Conservation (phyloP, 208 protist species). For the Strigomonas culicis region DNA sequence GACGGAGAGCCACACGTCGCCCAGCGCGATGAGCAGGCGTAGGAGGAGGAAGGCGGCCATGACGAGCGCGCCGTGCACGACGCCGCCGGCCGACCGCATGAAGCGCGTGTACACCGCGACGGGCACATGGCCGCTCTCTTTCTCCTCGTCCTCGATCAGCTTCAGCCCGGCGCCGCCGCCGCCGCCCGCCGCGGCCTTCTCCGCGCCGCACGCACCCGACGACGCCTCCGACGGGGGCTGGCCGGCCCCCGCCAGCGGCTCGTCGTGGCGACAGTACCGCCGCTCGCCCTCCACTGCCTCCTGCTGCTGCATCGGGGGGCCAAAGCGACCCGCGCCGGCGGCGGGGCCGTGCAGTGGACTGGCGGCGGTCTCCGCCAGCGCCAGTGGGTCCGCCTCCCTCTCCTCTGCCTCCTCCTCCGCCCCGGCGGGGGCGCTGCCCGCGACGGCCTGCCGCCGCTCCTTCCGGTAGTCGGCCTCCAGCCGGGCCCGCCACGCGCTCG, state of each 20-base stretch:
- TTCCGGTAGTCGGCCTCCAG: neutral
- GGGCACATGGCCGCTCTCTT: slow-evolving; percentile 51
- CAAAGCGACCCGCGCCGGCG: neutral
- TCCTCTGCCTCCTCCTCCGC: slow-evolving; percentile 9
- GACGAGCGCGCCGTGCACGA: slow-evolving; percentile 23
- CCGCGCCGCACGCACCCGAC: neutral
- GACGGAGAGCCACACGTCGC: slow-evolving; percentile 61
- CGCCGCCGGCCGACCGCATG: slow-evolving; percentile 40
- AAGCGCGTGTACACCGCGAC: slow-evolving; percentile 60
- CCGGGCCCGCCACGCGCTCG: slow-evolving; percentile 16
- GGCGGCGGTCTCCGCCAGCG: neutral
- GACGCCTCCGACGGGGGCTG: slow-evolving; percentile 3
- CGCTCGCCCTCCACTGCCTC: neutral
- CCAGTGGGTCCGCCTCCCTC: neutral
- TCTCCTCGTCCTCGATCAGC: slow-evolving; percentile 64
- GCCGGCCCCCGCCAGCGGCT: neutral
- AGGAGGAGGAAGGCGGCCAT: slow-evolving; percentile 36
- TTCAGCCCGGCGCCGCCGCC: slow-evolving; percentile 4
- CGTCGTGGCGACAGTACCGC: neutral
- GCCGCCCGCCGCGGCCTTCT: neutral
- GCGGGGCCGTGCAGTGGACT: neutral
- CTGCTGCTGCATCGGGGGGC: slow-evolving; percentile 1
- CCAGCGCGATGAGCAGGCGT: neutral
- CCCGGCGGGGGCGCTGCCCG: neutral
- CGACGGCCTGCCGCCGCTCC: neutral